Base-by-base conservation (phyloP, 257 asterid species). In the Fraxinus excelsior region DNA sequence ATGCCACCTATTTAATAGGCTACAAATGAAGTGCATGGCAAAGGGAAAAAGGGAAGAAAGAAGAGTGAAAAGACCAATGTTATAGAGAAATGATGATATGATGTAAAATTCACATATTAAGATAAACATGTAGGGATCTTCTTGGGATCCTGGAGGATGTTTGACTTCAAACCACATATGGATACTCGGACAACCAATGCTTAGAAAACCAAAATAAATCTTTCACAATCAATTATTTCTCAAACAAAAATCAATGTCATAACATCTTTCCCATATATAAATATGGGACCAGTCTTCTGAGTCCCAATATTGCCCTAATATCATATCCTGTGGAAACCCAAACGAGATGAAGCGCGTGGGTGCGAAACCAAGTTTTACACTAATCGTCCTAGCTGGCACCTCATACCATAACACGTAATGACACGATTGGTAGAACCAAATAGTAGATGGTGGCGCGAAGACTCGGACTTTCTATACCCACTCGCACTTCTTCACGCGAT, bases 361-460 rank as follows among this genome's bases (percentile, higher is more conserved):
- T n/a, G 26, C 0, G 58, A 49, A 4, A n/a, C 9, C 65, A 6
- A 1, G 2, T 23, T 8, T 14, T 8, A 21, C 28, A 8, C 13
- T n/a, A 58, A n/a, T 44, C 53, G 80, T 73, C 82, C 73, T 35
- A 80, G 6, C 7, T 58, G 67, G 78, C 23, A 25, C 19, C 70
- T 71, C 0, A 35, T 56, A 44, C 78, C 42, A 60, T 37, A 35
- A 16, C 35, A 28, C 5, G 71, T 9, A 81, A 40, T 3, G 53
- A 2, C 18, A 31, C 49, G 0, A 86, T 84, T 84, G 90, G 92
- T 25, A 1, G 25, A 21, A 8, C 26, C 8, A 42, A 75, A 78
- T 67, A 9, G 31, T 7, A 77, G 69, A 25, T 74, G 79, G 91
- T 86, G 86, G 87, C 87, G 88, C 84, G 83, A 85, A 73, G 31